Base-by-base conservation (phyloP, 306 rosid species). In the Canavalia gladiata region DNA sequence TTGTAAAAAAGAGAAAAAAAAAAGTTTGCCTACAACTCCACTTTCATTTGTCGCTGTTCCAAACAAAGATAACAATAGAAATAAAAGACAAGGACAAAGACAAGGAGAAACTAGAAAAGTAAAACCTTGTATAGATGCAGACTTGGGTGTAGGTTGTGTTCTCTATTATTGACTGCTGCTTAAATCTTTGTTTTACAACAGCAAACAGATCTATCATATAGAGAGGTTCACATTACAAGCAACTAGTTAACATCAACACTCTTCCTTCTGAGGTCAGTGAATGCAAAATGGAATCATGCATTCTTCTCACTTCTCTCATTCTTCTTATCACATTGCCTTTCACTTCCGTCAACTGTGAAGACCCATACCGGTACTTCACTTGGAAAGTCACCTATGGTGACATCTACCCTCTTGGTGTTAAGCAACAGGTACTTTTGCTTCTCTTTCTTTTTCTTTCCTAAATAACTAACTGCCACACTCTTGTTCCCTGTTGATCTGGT, bases 341-440 rank as follows among this genome's bases (percentile, higher is more conserved):
- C 33, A 34, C 84, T 84, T 90, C 87, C 37, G 94, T 80, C 57
- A 79, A 82, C 52, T 89, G 77, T 75, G 99, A 95, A 59, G 90
- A 95, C 91, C 99, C 99, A 0, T 95, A 95, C 41, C 87, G 91
- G 50, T 86, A 80, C 83, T 30, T 90, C 84, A 90, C 95, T 42
- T 95, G 99, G 99, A 93, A 95, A 87, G 84, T 95, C 84, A 93
- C 99, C 58, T 89, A 91, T 8, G 98, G 97, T 35, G 91, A 93
- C 72, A 93, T 93, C 69, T 95, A 90, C 70, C 98, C 98, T 31
- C 97, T 95, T 69, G 99, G 99, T 64, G 89, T 90, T 69, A 93
- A 93, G 83, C 99, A 93, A 79, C 91, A 90, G 99, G 99, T 95
- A 55, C 79, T 13, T 50, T 70, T 18, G 25, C 25, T 18, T 18